Evolutionary conservation across 768 basidiomycete species (phyloP).

Genomic region (Hygrocybe punicea): DNA sequence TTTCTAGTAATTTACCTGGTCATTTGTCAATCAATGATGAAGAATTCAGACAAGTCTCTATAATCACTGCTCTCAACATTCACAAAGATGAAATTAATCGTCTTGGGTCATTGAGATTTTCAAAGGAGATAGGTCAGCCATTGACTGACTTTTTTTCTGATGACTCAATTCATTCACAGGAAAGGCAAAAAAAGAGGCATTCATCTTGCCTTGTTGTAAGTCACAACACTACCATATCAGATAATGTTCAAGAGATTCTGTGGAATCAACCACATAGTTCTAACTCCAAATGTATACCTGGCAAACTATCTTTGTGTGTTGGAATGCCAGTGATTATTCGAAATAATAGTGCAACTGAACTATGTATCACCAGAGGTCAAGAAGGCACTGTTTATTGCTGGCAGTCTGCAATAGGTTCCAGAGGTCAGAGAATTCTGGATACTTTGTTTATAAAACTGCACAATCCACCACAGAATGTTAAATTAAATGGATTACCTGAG

Average conservation of each 20-base stretch:
- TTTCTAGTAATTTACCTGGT: conserved; percentile 15
- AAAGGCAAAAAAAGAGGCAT: background rate
- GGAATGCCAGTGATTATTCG: conserved; percentile 30
- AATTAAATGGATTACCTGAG: conserved; percentile 1
- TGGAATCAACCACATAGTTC: conserved; percentile 9
- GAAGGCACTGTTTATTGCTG: conserved; percentile 27
- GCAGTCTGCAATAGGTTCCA: conserved; percentile 12
- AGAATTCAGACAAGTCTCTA: conserved; percentile 33
- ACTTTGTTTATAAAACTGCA: conserved; percentile 18
- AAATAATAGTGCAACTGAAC: conserved; percentile 28
- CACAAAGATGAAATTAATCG: conserved; percentile 39
- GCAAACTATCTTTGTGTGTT: conserved; percentile 28
- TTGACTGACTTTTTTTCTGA: conserved; percentile 26
- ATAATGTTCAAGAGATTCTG: conserved; percentile 1
- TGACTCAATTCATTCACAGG: conserved; percentile 13
- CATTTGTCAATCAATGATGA: conserved; percentile 10
- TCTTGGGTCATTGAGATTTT: conserved; percentile 31
- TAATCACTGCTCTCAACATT: conserved; percentile 38
- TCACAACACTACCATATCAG: background rate
- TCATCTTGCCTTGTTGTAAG: background rate
- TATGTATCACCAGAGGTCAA: conserved; percentile 32
- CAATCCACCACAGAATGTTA: conserved; percentile 9
- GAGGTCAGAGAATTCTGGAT: conserved; percentile 16
- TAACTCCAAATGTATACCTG: conserved; percentile 22
- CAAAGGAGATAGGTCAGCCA: conserved; percentile 26